Evolutionary conservation across 805 yeast species (phyloP), one percentile per base, ranked within the genome.

Genomic region (Wickerhamomyces kurtzmanii): DNA sequence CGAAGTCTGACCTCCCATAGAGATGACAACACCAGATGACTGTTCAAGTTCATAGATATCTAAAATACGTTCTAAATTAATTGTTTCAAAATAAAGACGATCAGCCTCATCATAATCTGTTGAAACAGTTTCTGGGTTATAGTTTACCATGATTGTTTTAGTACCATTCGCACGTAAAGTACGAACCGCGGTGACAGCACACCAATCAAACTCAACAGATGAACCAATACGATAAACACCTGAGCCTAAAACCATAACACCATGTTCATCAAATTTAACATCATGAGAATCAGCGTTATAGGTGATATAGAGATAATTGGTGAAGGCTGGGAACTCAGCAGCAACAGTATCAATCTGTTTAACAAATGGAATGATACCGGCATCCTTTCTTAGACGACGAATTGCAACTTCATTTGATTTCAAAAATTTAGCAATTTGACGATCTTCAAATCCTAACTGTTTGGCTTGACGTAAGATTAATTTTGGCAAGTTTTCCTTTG

Each of bases 191-290:
- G 95, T 74, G 33, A 89, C 98, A 26, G 97, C 97, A 75, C 98
- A 89, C 96, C 97, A 89, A 63, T 89, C 98, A 53, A 89, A 89
- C 61, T 89, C 98, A 37, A 89, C 98, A 17, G 97, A 89, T 5
- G 97, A 91, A 47, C 98, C 98, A 53, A 89, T 89, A 65, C 98
- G 77, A 71, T 89, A 89, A 24, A 91, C 98, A 70, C 98, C 98
- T 5, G 96, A 86, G 41, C 97, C 97, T 34, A 89, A 67, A 23
- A 89, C 98, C 82, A 89, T 83, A 28, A 82, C 79, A 55, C 96
- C 96, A 39, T 86, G 76, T 40, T 89, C 96, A 42, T 86, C 76
- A 50, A 89, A 91, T n/a, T 65, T 53, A 35, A 91, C 74, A 59
- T 89, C 98, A 42, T 81, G 78, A 20, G 80, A 60, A 42, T 82